These are phyloP conservation scores for Blumeria hordei DNA, from an alignment of 2,329 filamentous ascomycete genomes.

Conservation along the genomic window DNA sequence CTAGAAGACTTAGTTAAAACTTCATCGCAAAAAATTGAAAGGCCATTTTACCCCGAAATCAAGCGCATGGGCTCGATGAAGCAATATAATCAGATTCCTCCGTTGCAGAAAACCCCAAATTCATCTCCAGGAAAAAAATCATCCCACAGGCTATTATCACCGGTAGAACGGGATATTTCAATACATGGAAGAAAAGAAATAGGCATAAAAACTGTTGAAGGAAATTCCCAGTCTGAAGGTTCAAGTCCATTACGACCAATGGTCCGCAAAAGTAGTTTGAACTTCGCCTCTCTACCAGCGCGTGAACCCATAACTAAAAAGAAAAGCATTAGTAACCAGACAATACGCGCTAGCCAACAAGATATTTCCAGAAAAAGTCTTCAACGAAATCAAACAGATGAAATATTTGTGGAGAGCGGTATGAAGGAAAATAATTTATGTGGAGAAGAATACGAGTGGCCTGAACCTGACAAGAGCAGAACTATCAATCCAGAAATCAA, in stretches of 20 bases:
- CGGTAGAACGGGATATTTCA: conserved; percentile 1
- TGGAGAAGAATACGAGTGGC: conserved; percentile 23
- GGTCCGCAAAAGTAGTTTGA: conserved; percentile 79
- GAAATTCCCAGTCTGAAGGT: conserved; percentile 37
- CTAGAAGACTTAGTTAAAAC: no score
- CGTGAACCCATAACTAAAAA: conserved; percentile 68
- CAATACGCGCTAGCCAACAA: conserved; percentile 55
- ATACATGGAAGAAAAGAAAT: conserved; percentile 8
- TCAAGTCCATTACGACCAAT: conserved; percentile 55
- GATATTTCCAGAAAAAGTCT: conserved; percentile 52
- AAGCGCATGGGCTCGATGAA: no score
- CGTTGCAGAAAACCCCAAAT: no score
- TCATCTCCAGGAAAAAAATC: conserved; percentile 1
- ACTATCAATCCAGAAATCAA: conserved; percentile 21
- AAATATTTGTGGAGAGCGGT: conserved; percentile 39
- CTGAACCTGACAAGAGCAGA: conserved; percentile 12
- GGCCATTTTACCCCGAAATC: no score
- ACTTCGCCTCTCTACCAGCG: conserved; percentile 78
- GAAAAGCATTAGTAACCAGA: conserved; percentile 52
- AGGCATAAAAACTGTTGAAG: conserved; percentile 19
- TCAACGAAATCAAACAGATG: conserved; percentile 47
- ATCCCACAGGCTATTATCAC: background rate
- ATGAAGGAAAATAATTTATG: conserved; percentile 13
- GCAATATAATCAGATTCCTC: no score
- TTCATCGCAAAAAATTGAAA: no score